Base-by-base conservation (phyloP, 805 yeast genomes). In the Ogataea sp. region DNA sequence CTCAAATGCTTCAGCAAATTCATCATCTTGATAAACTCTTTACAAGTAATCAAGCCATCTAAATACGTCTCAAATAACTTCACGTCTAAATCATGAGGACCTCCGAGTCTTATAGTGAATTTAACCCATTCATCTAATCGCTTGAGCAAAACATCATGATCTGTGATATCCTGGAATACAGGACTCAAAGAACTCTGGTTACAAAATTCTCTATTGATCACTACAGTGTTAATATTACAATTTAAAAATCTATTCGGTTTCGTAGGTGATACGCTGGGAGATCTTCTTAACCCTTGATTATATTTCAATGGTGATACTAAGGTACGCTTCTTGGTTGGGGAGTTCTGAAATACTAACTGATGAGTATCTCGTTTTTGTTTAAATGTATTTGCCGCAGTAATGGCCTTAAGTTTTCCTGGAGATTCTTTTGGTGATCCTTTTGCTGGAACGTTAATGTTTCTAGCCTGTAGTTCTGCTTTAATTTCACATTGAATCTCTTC, bases 401-500 rank as follows among this genome's bases (percentile, higher is more conserved):
- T n/a, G 28, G 28, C 15, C 20, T 20, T 21, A 42, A 43, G 16
- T 33, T 39, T 17, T 44, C 45, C 3, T 7, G 39, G 33, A 17
- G 38, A 40, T 34, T 50, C 48, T 21, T 43, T 48, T 0, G 61
- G 58, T 11, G 59, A 32, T 32, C 13, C 13, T 30, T 30, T 30
- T 30, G 16, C 7, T n/a, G 8, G n/a, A 7, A 14, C n/a, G n/a
- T n/a, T n/a, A n/a, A n/a, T n/a, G n/a, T 27, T n/a, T n/a, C 83
- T 55, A 32, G 75, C 60, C 7, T 62, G 48, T 24, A 80, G 51
- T 44, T 82, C 86, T 3, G 56, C 53, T 43, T 61, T 65, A 1
- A 88, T 52, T 48, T 88, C 96, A 1, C 58, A 47, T 47, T 77
- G 77, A 4, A 88, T 75, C 20, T 79, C 82, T 2, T 57, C 48